Percentiles rank a stretch among this genome's conserved stretches.
phyloP scores from a whole-genome alignment of 2,329 filamentous ascomycete genomes.

The Sporothrix variecibatus region DNA sequence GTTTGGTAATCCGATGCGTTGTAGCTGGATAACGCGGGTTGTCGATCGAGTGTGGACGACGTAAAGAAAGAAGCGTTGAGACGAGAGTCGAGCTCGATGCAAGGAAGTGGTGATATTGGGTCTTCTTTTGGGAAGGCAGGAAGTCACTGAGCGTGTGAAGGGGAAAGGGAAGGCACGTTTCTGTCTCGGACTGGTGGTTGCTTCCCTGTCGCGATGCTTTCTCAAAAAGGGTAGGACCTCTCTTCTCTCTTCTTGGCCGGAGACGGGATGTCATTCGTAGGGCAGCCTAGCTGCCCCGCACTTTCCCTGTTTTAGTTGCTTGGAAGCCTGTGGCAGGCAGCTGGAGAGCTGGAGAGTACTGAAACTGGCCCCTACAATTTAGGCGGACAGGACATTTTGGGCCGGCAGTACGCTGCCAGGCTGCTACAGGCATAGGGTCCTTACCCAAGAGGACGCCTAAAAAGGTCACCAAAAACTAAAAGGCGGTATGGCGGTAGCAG shows the following conservation, averaged over 20 bases:
- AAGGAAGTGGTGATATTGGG: constrained; percentile 1
- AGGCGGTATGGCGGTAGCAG: neutral
- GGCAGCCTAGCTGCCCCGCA: constrained; percentile 18
- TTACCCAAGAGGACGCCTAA: neutral
- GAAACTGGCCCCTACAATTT: neutral
- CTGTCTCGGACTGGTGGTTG: neutral
- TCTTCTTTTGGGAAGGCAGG: neutral
- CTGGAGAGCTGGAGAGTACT: neutral
- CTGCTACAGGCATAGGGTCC: neutral
- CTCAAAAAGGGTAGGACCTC: neutral
- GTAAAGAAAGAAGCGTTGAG: too few relatives aligned
- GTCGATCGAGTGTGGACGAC: neutral
- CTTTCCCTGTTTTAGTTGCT: neutral
- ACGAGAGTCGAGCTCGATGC: neutral
- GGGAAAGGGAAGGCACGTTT: neutral
- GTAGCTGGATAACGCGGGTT: neutral
- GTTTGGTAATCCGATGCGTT: neutral
- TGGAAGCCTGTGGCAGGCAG: neutral
- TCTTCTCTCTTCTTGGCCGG: neutral
- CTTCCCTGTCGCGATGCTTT: constrained; percentile 15
- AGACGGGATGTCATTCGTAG: neutral
- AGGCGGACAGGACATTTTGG: neutral
- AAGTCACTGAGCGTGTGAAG: neutral
- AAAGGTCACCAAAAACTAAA: neutral
- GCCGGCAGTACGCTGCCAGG: neutral